Evolutionary conservation across 139 green algal species (phyloP).

Genomic region (Bryopsis sp.): DNA sequence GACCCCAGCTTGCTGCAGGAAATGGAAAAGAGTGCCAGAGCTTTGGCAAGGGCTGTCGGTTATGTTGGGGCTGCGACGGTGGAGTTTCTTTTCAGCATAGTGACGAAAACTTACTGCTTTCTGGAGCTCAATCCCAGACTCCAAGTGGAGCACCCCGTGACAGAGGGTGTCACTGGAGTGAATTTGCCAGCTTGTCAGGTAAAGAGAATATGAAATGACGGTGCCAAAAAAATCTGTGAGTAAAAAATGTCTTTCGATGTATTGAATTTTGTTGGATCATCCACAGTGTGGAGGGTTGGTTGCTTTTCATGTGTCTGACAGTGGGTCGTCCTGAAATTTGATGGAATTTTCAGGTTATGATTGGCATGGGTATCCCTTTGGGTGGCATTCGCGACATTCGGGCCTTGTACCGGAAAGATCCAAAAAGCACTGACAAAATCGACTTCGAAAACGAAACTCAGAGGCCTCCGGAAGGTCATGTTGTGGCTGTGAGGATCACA

Average conservation of each 20-base stretch:
- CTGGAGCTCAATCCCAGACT: slow-evolving; percentile 96
- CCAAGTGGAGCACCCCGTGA: slow-evolving; percentile 98
- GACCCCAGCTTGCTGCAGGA: slow-evolving; percentile 30
- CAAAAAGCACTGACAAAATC: slow-evolving; percentile 39
- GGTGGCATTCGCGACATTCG: slow-evolving; percentile 78
- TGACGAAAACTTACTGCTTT: slow-evolving; percentile 83
- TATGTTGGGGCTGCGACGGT: slow-evolving; percentile 94
- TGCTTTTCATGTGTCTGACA: too few species aligned
- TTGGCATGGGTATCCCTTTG: slow-evolving; percentile 90
- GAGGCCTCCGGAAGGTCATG: slow-evolving; percentile 33
- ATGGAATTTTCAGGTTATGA: slow-evolving; percentile 50
- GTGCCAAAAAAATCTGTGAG: too few species aligned
- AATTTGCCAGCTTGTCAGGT: slow-evolving; percentile 91
- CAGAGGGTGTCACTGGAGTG: slow-evolving; percentile 87
- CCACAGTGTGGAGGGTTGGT: too few species aligned
- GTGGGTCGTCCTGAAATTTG: too few species aligned
- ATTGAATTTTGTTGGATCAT: too few species aligned
- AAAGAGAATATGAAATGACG: too few species aligned
- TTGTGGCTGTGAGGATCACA: slow-evolving; percentile 73
- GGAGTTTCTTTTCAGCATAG: slow-evolving; percentile 90
- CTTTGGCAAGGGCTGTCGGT: slow-evolving; percentile 74
- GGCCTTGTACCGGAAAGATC: slow-evolving; percentile 53
- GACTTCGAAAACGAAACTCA: slow-evolving; percentile 60
- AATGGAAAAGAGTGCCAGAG: slow-evolving; percentile 80
- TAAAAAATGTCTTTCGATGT: too few species aligned